A percentile compares a stretch with the other conserved stretches of the same genome.
Conservation (phyloP, 2,329 filamentous ascomycete species). For the Aureobasidium zeae region DNA sequence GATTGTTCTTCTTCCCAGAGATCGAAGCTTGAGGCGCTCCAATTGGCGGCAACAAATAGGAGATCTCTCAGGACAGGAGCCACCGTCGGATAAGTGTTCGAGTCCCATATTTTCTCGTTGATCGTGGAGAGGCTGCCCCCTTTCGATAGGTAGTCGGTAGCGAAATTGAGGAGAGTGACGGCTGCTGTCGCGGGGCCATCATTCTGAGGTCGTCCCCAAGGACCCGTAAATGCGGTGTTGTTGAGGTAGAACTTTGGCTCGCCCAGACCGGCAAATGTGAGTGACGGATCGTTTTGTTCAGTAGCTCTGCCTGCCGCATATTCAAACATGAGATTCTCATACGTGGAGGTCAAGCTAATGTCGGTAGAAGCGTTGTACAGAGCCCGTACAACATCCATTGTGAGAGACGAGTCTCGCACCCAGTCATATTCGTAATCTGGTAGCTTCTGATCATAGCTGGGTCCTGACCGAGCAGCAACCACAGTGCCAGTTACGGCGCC, state of each 20-base stretch:
- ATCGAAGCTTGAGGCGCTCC: slow-evolving; percentile 24
- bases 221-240: slow-evolving; percentile 25
- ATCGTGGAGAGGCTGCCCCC: slow-evolving; percentile 23
- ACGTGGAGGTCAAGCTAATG: slow-evolving; percentile 19
- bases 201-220: slow-evolving; percentile 29
- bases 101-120: slow-evolving; percentile 25
- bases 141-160: slow-evolving; percentile 23
- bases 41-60: slow-evolving; percentile 27
- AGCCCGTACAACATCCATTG: slow-evolving; percentile 25
- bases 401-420: slow-evolving; percentile 26
- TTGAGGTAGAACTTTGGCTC: slow-evolving; percentile 29
- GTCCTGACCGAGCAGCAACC: slow-evolving; percentile 26
- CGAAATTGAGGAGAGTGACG: slow-evolving; percentile 27
- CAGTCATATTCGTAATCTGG: slow-evolving; percentile 30
- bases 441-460: slow-evolving; percentile 21
- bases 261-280: slow-evolving; percentile 25
- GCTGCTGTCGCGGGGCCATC: slow-evolving; percentile 28
- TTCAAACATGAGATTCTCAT: slow-evolving; percentile 23
- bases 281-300: slow-evolving; percentile 27
- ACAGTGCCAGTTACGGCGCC: slow-evolving; percentile 26
- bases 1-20: slow-evolving; percentile 27
- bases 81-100: slow-evolving; percentile 19
- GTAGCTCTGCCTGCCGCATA: slow-evolving; percentile 24
- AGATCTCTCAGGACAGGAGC: slow-evolving; percentile 26
- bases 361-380: slow-evolving; percentile 23